These are phyloP conservation scores for Alternaria ventricosa DNA, from an alignment of 2,329 filamentous ascomycete genomes.

Conservation along the genomic window DNA sequence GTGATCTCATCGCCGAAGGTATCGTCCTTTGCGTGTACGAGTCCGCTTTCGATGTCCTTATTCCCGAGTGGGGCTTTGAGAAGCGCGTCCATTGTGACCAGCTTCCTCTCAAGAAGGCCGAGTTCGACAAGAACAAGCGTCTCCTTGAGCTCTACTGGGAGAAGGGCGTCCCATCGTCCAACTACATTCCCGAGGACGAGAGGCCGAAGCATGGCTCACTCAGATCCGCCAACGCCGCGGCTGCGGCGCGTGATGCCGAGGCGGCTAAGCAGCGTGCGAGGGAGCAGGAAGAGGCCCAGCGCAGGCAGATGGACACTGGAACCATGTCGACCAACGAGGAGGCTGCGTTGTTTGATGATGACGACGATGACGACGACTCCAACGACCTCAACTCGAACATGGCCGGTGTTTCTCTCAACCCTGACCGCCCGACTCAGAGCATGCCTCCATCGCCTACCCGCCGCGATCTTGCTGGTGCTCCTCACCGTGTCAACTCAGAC, in stretches of 20 bases:
- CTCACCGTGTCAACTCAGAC: conserved; percentile 91
- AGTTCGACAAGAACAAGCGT: conserved; percentile 95
- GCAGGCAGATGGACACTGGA: conserved; percentile 92
- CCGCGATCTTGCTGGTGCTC: conserved; percentile 70
- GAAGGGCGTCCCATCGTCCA: conserved; percentile 96
- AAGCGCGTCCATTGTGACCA: conserved; percentile 99
- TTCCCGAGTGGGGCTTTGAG: conserved; percentile 98
- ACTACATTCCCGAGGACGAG: conserved; percentile 96
- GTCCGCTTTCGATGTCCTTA: conserved; percentile 96
- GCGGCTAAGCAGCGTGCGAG: conserved; percentile 80
- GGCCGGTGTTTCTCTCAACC: conserved; percentile 83
- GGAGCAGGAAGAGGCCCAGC: conserved; percentile 87
- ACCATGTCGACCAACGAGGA: conserved; percentile 93
- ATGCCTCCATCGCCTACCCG: conserved; percentile 89
- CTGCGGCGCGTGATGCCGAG: conserved; percentile 80
- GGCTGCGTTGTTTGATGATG: conserved; percentile 94
- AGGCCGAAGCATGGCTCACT: conserved; percentile 82
- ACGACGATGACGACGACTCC: conserved; percentile 78
- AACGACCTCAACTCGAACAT: conserved; percentile 91
- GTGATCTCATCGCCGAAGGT: conserved; percentile 92
- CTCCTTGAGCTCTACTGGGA: conserved; percentile 98
- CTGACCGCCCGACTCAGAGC: conserved; percentile 90
- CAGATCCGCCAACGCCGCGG: conserved; percentile 75
- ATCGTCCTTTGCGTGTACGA: conserved; percentile 98
- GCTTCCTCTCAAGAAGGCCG: conserved; percentile 97